These are phyloP conservation scores for Alnus rubra DNA, from an alignment of 306 rosid species.

Conservation along the genomic window DNA sequence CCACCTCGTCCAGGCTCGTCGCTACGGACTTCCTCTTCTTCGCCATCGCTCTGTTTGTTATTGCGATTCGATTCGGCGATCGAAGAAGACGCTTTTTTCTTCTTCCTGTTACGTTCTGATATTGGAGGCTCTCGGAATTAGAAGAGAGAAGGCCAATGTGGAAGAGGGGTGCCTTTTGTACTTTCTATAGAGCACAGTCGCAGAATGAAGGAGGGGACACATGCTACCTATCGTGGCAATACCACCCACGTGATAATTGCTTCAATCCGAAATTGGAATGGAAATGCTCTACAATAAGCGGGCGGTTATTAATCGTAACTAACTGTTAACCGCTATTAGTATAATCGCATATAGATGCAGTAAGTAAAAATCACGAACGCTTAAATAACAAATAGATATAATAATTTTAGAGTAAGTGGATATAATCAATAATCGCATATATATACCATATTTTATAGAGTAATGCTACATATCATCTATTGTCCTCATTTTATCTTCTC, in stretches of 20 bases:
- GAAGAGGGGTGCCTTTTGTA: slow-evolving; percentile 15
- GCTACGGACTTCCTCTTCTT: slow-evolving; percentile 60
- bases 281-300: no score
- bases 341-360: no score
- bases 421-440: no score
- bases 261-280: not conserved
- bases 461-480: no score
- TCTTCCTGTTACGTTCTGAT: not conserved
- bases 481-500: no score
- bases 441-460: no score
- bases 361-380: no score
- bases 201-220: slow-evolving; percentile 18
- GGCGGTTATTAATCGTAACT: no score
- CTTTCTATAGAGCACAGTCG: slow-evolving; percentile 10
- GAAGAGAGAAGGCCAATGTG: not conserved
- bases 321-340: no score
- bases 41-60: slow-evolving; percentile 25
- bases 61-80: not conserved
- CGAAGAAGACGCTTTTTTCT: not conserved
- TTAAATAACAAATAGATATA: no score
- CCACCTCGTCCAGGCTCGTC: slow-evolving; percentile 52
- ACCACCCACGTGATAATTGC: slow-evolving; percentile 34
- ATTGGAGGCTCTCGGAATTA: not conserved
- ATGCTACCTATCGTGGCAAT: slow-evolving; percentile 29
- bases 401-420: no score